These are phyloP conservation scores for Grosmannia huntii DNA, from an alignment of 2,329 filamentous ascomycete genomes.

Conservation along the genomic window DNA sequence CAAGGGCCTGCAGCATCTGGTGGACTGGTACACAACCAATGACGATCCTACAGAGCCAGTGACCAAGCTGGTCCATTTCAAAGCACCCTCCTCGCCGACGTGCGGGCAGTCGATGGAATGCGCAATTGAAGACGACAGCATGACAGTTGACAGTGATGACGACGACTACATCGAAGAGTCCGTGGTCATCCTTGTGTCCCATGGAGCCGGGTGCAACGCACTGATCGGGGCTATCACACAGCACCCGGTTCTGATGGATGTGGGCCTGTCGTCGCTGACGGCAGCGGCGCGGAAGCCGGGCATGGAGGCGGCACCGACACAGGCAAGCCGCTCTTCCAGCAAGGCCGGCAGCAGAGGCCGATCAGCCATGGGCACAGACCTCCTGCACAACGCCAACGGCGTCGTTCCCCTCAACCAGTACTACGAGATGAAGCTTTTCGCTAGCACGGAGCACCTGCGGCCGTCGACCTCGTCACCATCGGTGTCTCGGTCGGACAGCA, in stretches of 20 bases:
- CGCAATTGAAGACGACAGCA: conserved; percentile 12
- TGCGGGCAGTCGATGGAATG: conserved; percentile 19
- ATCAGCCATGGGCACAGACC: conserved; percentile 1
- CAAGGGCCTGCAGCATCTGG: conserved; percentile 61
- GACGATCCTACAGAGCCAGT: conserved; percentile 38
- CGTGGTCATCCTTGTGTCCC: conserved; percentile 78
- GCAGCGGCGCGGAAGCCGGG: conserved; percentile 59
- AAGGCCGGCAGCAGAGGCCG: not conserved
- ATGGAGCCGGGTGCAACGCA: conserved; percentile 93
- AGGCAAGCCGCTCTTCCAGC: conserved; percentile 4
- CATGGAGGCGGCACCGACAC: conserved; percentile 17
- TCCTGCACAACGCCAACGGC: conserved; percentile 8
- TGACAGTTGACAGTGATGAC: conserved; percentile 16
- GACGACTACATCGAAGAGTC: conserved; percentile 55
- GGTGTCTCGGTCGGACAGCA: conserved; percentile 12
- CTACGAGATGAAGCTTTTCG: conserved; percentile 64
- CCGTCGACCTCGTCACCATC: conserved; percentile 24
- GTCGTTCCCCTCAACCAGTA: conserved; percentile 40
- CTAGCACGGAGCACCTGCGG: conserved; percentile 61
- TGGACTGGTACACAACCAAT: conserved; percentile 65
- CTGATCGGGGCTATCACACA: conserved; percentile 84
- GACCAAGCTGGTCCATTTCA: conserved; percentile 25
- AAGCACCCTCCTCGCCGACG: not conserved
- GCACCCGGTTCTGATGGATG: conserved; percentile 80
- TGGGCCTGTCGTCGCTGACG: conserved; percentile 80